Evolutionary conservation across 148 eudicot genomes (phyloP).

Genomic region (Camellia sinensis): DNA sequence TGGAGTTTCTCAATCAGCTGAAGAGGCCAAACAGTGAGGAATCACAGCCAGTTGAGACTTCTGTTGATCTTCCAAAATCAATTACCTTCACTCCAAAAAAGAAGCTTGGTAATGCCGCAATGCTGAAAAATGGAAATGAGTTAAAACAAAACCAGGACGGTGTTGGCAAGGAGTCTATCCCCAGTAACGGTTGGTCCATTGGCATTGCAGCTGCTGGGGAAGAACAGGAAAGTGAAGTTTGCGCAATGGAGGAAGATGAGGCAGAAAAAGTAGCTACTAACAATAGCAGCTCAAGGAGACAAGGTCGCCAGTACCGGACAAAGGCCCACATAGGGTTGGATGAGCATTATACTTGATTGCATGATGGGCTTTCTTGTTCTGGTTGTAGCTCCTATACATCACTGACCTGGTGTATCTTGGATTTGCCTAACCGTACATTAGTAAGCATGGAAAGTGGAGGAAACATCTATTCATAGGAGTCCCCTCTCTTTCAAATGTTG

Average conservation of each 20-base stretch:
- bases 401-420: background rate
- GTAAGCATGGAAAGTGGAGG: too few species aligned
- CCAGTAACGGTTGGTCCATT: constrained; percentile 2
- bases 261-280: constrained; percentile 22
- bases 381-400: background rate
- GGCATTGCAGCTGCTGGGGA: constrained; percentile 15
- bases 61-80: constrained; percentile 31
- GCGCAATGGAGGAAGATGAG: constrained; percentile 77
- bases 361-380: background rate
- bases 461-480: background rate
- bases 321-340: constrained; percentile 28
- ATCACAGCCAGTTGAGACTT: constrained; percentile 14
- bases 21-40: constrained; percentile 24
- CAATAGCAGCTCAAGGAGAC: constrained; percentile 29
- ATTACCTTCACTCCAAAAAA: constrained; percentile 40
- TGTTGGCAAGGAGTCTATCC: constrained; percentile 11
- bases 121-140: constrained; percentile 12
- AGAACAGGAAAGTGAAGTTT: constrained; percentile 32
- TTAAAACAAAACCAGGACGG: constrained; percentile 24
- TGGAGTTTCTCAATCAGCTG: constrained; percentile 33
- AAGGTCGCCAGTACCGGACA: constrained; percentile 58
- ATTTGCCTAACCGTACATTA: background rate
- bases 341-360: constrained; percentile 29
- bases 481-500: background rate
- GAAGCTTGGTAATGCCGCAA: constrained; percentile 19